Base-by-base conservation (phyloP, 2,329 filamentous ascomycete species). In the Neopestalotiopsis sp. region DNA sequence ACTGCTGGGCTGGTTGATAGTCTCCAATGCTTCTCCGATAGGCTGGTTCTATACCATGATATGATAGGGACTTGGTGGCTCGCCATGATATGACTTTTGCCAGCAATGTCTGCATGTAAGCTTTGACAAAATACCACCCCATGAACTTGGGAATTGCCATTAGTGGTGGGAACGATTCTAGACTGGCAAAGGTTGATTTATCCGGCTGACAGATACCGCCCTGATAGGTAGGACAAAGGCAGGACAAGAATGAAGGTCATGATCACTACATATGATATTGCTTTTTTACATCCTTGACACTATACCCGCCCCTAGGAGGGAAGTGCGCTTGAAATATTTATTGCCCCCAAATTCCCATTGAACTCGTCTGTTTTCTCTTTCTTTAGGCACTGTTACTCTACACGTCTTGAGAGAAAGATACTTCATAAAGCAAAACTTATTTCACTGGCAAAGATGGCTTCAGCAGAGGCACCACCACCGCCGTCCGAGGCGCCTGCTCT, bases 401-500 rank as follows among this genome's bases (percentile, higher is more conserved):
- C 34, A 38, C 34, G 34, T 38, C 10, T 10, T 38, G 34, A 38
- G 10, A 38, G 34, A 10, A 38, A 38, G 34, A 38, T 10, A 38
- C 45, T n/a, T 53, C 17, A n/a, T 17, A 24, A 20, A 53, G 6
- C n/a, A 53, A 53, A 9, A 9, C 3, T 10, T 20, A 14, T 9
- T 24, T n/a, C 7, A 53, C n/a, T 53, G 45, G 34, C 17, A 20
- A 53, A 53, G 45, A 53, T 53, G 45, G 45, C 45, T n/a, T 53
- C 45, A 53, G 45, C 45, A 53, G 45, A 53, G 17, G 45, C 45
- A n/a, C 45, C 45, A 53, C 45, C 45, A n/a, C 45, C 45, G 45
- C 45, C 45, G 7, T 34, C 32, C 32, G 28, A 61, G 57, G 32
- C 61, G n/a, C 38, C 61, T 38, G 61, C 13, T 2, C 68, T 73